These are phyloP conservation scores for Debaryomyces hansenii DNA, from an alignment of 805 yeast species.

Conservation along the genomic window DNA sequence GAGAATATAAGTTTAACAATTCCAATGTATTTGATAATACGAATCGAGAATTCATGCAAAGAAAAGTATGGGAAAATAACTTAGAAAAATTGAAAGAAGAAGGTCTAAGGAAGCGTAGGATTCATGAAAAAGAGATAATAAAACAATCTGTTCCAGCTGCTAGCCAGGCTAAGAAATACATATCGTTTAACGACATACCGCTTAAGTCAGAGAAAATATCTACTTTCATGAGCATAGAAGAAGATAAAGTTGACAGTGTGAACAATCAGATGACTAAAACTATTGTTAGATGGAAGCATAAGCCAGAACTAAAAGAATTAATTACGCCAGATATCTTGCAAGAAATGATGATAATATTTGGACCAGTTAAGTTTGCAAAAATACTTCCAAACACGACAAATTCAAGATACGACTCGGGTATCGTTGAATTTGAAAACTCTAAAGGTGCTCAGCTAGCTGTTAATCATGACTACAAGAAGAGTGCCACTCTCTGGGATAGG, in stretches of 20 bases:
- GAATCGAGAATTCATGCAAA: conserved; percentile 1
- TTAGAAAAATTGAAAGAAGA: conserved; percentile 25
- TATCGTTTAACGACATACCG: conserved; percentile 12
- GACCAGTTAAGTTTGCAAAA: conserved; percentile 24
- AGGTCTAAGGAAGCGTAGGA: conserved; percentile 23
- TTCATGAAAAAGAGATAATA: conserved; percentile 19
- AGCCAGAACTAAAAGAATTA: conserved; percentile 30
- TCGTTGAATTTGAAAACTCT: conserved; percentile 27
- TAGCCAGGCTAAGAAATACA: conserved; percentile 5
- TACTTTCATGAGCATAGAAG: not conserved
- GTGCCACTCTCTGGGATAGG: conserved; percentile 48
- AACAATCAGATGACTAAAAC: conserved; percentile 21
- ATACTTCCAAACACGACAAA: conserved; percentile 7
- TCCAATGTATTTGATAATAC: conserved; percentile 6
- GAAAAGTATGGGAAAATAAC: conserved; percentile 5
- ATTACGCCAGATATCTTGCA: conserved; percentile 31
- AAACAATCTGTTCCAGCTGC: conserved; percentile 7
- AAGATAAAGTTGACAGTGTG: no score
- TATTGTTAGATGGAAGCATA: conserved; percentile 47
- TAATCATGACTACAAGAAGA: conserved; percentile 40
- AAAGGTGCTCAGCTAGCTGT: conserved; percentile 35
- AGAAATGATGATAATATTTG: conserved; percentile 48
- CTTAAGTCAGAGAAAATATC: not conserved
- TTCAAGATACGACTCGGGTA: conserved; percentile 38
- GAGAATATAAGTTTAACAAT: conserved; percentile 11